Base-by-base conservation (phyloP, 139 green algal genomes). In the Chlorella sorokiniana region DNA sequence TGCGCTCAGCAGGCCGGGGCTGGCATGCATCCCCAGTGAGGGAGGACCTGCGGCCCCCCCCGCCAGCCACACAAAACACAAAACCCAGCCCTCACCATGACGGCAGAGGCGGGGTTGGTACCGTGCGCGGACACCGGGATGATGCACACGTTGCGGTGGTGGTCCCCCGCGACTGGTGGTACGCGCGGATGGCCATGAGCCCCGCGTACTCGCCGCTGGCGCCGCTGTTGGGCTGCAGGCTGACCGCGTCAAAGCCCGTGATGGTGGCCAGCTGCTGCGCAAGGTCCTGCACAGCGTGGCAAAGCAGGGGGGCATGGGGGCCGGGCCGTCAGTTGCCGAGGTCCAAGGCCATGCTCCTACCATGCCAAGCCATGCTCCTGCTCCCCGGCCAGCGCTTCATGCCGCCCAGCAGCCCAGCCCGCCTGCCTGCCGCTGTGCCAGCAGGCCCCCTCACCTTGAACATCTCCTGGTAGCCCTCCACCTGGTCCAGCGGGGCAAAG, bases 201-300 rank as follows among this genome's bases (percentile, higher is more conserved):
- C 97, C 97, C 0, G 97, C 97, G 83, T 99, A 99, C 91, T 99
- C 97, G 37, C 97, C 97, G 59, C 88, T 89, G 5, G 97, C 97
- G 29, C 97, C 97, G 33, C 89, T 92, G 90, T 99, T 99, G 82
- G 97, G 97, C 94, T 99, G 97, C 85, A 98, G 91, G 64, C 93
- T 98, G 85, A 99, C 92, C 8, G 92, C 91, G 83, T 99, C 97
- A 81, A 99, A 99, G 82, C 94, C 97, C 2, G 97, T 99, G 92
- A 99, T 98, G 75, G 91, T 84, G 83, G 91, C 93, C 84, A 99
- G 93, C 93, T 99, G 95, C 51, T 86, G 78, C 0, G 91, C 83
- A 69, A 99, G 91, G 88, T 98, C 94, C 63, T 90, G 83, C 72
- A n/a, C n/a, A 59, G 18, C 5, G 22, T 4, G 16, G 35, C 11